Conservation (phyloP, 345 rosid genomes). For the Murraya paniculata region DNA sequence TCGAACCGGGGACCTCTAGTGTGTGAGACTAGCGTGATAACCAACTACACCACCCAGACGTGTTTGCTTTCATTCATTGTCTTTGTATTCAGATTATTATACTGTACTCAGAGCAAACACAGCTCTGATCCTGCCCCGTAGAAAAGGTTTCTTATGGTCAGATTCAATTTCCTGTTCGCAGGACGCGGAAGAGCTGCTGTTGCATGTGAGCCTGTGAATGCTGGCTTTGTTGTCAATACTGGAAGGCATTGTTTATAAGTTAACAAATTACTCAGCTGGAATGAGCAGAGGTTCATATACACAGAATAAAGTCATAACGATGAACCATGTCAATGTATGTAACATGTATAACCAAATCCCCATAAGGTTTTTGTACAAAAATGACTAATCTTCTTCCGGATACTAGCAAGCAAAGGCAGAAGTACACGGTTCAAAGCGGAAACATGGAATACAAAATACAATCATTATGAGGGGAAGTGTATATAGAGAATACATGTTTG, state of each 20-base stretch:
- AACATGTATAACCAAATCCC: neutral
- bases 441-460: neutral
- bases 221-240: too few relatives aligned
- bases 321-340: neutral
- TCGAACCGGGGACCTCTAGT: conserved; percentile 71
- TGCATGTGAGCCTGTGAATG: too few relatives aligned
- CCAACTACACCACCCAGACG: conserved; percentile 78
- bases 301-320: neutral
- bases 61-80: accelerated
- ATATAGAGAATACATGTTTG: neutral
- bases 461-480: neutral
- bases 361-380: neutral
- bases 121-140: too few relatives aligned
- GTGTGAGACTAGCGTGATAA: conserved; percentile 85
- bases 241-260: too few relatives aligned
- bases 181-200: too few relatives aligned
- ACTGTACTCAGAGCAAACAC: too few relatives aligned
- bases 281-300: neutral
- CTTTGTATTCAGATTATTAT: too few relatives aligned
- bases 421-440: neutral
- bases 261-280: neutral
- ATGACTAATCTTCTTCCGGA: conserved; percentile 3
- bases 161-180: too few relatives aligned
- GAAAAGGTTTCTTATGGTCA: too few relatives aligned
- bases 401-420: neutral